phyloP scores from a whole-genome alignment of 257 asterid genomes.

The Solanum clarkiae region DNA sequence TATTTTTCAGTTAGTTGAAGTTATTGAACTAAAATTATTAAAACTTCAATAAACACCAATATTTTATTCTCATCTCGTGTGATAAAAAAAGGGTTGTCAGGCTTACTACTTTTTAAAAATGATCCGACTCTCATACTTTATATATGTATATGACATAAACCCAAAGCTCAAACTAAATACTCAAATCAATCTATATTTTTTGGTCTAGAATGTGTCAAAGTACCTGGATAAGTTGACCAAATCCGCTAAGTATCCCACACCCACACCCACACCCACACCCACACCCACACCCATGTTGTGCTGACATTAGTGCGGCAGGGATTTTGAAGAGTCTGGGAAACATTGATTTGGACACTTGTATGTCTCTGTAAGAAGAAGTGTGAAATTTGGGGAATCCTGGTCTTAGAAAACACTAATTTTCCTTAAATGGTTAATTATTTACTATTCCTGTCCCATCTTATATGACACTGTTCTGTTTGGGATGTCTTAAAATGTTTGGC shows the following conservation, averaged over 20 bases:
- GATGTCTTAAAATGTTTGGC: background rate
- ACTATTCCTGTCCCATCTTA: background rate
- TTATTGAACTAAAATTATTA: background rate
- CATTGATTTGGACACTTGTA: background rate
- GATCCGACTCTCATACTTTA: background rate
- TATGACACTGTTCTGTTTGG: background rate
- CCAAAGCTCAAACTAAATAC: background rate
- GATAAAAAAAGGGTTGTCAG: background rate
- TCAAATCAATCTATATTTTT: background rate
- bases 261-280: background rate
- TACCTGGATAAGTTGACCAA: background rate
- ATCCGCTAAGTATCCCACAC: background rate
- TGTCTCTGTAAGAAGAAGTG: background rate
- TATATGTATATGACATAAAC: background rate
- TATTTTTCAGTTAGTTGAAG: background rate
- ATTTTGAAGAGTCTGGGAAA: background rate
- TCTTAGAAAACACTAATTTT: background rate
- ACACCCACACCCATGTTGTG: background rate
- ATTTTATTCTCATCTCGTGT: background rate
- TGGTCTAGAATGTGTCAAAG: background rate
- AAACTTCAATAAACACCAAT: background rate
- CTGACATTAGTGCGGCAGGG: background rate
- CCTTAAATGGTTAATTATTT: background rate
- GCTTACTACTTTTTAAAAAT: background rate
- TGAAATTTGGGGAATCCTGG: background rate